These are phyloP conservation scores for Penicillium alfredii DNA, from an alignment of 495 filamentous ascomycete species.

Conservation along the genomic window DNA sequence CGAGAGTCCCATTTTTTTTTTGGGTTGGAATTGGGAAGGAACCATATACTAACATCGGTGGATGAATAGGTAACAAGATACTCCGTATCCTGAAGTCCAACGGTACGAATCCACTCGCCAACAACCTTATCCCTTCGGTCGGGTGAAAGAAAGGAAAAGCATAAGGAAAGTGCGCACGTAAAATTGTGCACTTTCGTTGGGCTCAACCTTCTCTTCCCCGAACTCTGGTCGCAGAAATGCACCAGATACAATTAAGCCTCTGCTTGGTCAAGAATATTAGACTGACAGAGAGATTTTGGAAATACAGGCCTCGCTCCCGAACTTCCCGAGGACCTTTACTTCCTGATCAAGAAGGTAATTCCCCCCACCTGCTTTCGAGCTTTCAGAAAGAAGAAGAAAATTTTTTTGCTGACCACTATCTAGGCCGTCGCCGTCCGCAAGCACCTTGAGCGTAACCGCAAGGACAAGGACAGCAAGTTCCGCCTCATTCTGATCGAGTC, in stretches of 20 bases:
- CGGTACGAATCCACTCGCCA: slow-evolving; percentile 57
- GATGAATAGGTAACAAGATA: slow-evolving; percentile 86
- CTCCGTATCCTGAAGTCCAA: slow-evolving; percentile 94
- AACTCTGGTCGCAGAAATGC: slow-evolving; percentile 25
- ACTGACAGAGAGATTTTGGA: slow-evolving; percentile 88
- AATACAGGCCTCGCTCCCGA: slow-evolving; percentile 90
- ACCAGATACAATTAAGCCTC: slow-evolving; percentile 57
- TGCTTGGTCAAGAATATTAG: slow-evolving; percentile 78
- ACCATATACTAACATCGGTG: slow-evolving; percentile 21
- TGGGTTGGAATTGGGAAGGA: slow-evolving; percentile 2
- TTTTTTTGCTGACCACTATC: background rate
- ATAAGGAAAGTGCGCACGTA: slow-evolving; percentile 4
- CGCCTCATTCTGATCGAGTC: slow-evolving; percentile 99
- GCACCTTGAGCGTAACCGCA: slow-evolving; percentile 99
- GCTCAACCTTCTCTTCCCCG: slow-evolving; percentile 11
- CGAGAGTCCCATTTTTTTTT: too few species aligned
- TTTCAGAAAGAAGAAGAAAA: too few species aligned
- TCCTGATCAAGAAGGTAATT: slow-evolving; percentile 97
- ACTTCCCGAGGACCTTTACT: slow-evolving; percentile 95
- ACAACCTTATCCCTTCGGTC: slow-evolving; percentile 17
- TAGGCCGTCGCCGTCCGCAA: slow-evolving; percentile 98
- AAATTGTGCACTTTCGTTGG: slow-evolving; percentile 11
- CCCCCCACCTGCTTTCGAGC: background rate
- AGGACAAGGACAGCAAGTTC: slow-evolving; percentile 99
- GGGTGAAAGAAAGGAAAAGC: slow-evolving; percentile 22